Evolutionary conservation across 2,329 filamentous ascomycete species (phyloP), one percentile per base, ranked within the genome.

Genomic region (Xylariaceae sp.): DNA sequence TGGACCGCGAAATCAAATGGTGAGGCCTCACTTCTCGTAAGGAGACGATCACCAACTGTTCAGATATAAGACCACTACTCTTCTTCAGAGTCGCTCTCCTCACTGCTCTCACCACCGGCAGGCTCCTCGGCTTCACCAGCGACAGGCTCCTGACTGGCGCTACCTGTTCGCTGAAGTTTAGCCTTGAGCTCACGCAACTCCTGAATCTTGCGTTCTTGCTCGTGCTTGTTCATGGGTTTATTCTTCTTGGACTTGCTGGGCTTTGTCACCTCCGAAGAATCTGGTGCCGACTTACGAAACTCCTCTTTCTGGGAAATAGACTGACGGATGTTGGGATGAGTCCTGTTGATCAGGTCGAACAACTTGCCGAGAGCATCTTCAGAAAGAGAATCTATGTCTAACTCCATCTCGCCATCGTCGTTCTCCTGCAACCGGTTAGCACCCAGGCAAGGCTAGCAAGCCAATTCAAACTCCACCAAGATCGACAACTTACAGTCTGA

Each of bases 191-290:
- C 78, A 59, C 82, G 78, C 19, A 89, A 76, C 66, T 82, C 75
- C 58, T 80, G 75, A 62, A 89, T 86, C 58, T 82, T 84, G 40
- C 80, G 77, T 64, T 88, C 84, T 70, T 89, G 86, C 69, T 89
- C 86, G 33, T 75, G 73, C 71, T 87, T 87, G 70, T 83, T 85
- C 86, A 89, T 89, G 1, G 86, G 86, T 75, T 89, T 89, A 69
- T 89, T 88, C 76, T 88, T 88, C 74, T 84, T 86, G 48, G 81
- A 79, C 70, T 84, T 84, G 56, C 72, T 71, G 22, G 72, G 73
- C 18, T 70, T 67, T 42, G 61, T 64, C 14, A 65, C 34, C 13
- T 66, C 60, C 1, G 64, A 45, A 12, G 63, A 50, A 42, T 58
- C n/a, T 55, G 55, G 47, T 60, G 58, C 59, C 2, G 59, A 59